These are phyloP conservation scores for Candida sithepensis DNA, from an alignment of 805 yeast genomes.

Conservation along the genomic window DNA sequence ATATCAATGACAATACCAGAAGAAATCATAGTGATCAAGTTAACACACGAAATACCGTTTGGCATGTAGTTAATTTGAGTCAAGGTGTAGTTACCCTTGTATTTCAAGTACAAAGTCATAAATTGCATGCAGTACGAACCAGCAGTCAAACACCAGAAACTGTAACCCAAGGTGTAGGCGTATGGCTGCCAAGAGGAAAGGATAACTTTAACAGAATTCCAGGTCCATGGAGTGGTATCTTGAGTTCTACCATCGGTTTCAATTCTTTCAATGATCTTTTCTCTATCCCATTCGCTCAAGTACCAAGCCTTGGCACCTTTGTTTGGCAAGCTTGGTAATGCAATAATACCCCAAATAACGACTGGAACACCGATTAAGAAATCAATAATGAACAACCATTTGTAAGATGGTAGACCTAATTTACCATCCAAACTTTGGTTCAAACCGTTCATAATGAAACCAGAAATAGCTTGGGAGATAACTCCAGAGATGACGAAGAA, in stretches of 20 bases:
- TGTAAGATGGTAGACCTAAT: conserved; percentile 59
- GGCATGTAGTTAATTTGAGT: conserved; percentile 49
- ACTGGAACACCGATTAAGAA: conserved; percentile 56
- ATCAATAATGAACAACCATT: conserved; percentile 71
- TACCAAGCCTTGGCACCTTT: conserved; percentile 19
- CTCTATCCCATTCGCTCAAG: conserved; percentile 19
- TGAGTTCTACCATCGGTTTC: conserved; percentile 37
- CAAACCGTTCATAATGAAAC: conserved; percentile 58
- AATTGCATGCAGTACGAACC: conserved; percentile 26
- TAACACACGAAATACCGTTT: conserved; percentile 52
- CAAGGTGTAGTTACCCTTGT: conserved; percentile 41
- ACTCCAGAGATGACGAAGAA: conserved; percentile 33
- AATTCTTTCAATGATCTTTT: conserved; percentile 18
- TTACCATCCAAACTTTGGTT: conserved; percentile 44
- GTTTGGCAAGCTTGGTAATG: conserved; percentile 52
- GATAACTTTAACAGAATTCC: conserved; percentile 37
- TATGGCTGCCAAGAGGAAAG: conserved; percentile 46
- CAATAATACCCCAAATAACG: conserved; percentile 54
- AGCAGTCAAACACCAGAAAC: conserved; percentile 26
- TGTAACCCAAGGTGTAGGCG: conserved; percentile 22
- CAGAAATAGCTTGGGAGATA: conserved; percentile 45
- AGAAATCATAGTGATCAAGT: conserved; percentile 41
- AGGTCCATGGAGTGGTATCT: conserved; percentile 27
- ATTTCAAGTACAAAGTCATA: conserved; percentile 37
- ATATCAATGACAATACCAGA: conserved; percentile 28